Evolutionary conservation across 805 yeast genomes (phyloP).

Genomic region (Pichia occidentalis): DNA sequence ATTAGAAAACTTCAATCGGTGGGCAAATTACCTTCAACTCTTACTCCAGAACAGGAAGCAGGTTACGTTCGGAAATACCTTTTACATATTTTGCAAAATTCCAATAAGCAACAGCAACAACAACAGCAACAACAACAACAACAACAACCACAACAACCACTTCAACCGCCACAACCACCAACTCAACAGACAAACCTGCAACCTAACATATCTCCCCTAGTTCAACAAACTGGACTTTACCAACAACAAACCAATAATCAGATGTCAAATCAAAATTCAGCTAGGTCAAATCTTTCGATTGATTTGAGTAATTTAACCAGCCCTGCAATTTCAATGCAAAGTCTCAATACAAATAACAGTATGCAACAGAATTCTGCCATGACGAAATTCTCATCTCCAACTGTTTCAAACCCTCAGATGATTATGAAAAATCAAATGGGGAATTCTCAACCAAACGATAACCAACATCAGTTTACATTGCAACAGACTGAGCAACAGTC

Average conservation of each 20-base stretch:
- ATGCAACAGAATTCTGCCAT: neutral
- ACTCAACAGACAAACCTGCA: no score
- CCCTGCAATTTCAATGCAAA: slow-evolving; percentile 7
- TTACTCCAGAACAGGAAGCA: slow-evolving; percentile 31
- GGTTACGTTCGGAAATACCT: slow-evolving; percentile 30
- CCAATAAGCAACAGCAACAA: slow-evolving; percentile 11
- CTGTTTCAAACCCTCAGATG: slow-evolving; percentile 8
- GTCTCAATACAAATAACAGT: neutral
- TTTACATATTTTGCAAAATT: slow-evolving; percentile 25
- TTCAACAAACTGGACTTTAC: slow-evolving; percentile 17
- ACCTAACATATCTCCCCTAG: neutral
- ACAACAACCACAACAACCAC: slow-evolving; percentile 14
- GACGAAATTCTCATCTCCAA: slow-evolving; percentile 7
- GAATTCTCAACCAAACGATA: slow-evolving; percentile 6
- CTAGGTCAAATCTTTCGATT: neutral
- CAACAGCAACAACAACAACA: slow-evolving; percentile 17
- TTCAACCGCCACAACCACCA: slow-evolving; percentile 5
- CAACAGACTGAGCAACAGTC: slow-evolving; percentile 10
- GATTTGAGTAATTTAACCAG: slow-evolving; percentile 6
- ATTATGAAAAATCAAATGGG: slow-evolving; percentile 10
- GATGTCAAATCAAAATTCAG: slow-evolving; percentile 2
- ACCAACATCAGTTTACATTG: slow-evolving; percentile 1
- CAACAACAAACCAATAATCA: slow-evolving; percentile 22
- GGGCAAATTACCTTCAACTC: slow-evolving; percentile 27
- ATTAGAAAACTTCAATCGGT: slow-evolving; percentile 30